Evolutionary conservation across 345 rosid genomes (phyloP).

Genomic region (Hypericum perforatum): DNA sequence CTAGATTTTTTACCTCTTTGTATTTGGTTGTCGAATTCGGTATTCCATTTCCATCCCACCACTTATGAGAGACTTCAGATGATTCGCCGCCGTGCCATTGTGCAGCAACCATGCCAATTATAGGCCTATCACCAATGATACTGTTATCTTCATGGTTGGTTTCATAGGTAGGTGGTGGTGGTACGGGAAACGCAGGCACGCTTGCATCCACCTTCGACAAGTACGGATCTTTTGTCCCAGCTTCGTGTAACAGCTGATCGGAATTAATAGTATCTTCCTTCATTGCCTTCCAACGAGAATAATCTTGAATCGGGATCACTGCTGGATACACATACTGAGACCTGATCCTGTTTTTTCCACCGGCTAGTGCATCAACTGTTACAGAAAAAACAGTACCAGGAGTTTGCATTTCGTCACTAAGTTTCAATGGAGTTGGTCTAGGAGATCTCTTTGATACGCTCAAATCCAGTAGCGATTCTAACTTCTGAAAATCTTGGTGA

Average conservation of each 20-base stretch:
- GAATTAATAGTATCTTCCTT: conserved; percentile 23
- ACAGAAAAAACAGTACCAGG: conserved; percentile 84
- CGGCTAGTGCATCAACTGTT: conserved; percentile 30
- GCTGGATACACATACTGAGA: conserved; percentile 67
- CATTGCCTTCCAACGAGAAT: conserved; percentile 28
- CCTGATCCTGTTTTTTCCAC: conserved; percentile 52
- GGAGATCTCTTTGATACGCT: conserved; percentile 36
- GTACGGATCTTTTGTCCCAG: conserved; percentile 21
- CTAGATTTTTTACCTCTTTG: conserved; percentile 53
- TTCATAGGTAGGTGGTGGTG: conserved; percentile 14
- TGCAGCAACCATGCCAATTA: conserved; percentile 81
- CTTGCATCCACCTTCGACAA: conserved; percentile 33
- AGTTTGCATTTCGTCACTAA: conserved; percentile 93
- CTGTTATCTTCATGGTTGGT: conserved; percentile 21
- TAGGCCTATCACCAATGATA: conserved; percentile 71
- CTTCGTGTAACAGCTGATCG: conserved; percentile 19
- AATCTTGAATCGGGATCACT: conserved; percentile 37
- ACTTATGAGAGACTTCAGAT: conserved; percentile 48
- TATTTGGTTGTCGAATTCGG: conserved; percentile 92
- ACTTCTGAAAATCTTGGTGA: conserved; percentile 25
- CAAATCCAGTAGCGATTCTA: conserved; percentile 18
- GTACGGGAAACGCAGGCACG: conserved; percentile 52
- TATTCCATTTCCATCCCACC: conserved; percentile 98
- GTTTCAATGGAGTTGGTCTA: conserved; percentile 56
- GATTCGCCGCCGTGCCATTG: conserved; percentile 70